These are phyloP conservation scores for Lentinus polychrous DNA, from an alignment of 1,284 basidiomycete species.

Conservation along the genomic window DNA sequence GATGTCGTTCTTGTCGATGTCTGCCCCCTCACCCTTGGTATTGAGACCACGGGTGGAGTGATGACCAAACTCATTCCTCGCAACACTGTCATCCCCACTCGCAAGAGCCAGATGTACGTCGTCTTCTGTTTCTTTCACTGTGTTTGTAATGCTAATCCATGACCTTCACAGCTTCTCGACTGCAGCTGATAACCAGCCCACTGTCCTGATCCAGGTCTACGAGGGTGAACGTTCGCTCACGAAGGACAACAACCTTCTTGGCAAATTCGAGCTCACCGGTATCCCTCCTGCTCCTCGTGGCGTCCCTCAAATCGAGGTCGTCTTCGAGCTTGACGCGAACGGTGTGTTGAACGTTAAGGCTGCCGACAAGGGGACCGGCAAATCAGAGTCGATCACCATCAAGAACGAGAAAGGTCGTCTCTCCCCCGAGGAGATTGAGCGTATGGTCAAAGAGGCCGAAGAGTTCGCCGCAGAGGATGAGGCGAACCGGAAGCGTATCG, in stretches of 20 bases:
- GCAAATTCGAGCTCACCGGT: conserved; percentile 90
- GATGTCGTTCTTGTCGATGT: conserved; percentile 96
- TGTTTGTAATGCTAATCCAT: not conserved
- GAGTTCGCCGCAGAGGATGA: conserved; percentile 86
- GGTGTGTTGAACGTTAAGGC: conserved; percentile 89
- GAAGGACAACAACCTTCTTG: conserved; percentile 97
- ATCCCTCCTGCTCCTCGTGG: conserved; percentile 95
- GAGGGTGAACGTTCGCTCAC: conserved; percentile 95
- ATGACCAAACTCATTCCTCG: conserved; percentile 96
- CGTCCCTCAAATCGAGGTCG: conserved; percentile 92
- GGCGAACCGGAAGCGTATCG: conserved; percentile 82
- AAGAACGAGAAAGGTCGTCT: conserved; percentile 85
- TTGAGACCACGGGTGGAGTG: conserved; percentile 97
- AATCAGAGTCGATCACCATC: conserved; percentile 84
- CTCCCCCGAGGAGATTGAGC: conserved; percentile 82
- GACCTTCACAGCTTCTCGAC: conserved; percentile 69
- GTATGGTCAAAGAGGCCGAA: conserved; percentile 91
- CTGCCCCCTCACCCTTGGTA: conserved; percentile 91
- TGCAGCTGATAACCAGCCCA: conserved; percentile 91
- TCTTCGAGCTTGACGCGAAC: conserved; percentile 89
- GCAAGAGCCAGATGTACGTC: conserved; percentile 87
- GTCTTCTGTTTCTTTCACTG: not conserved
- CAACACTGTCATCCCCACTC: conserved; percentile 97
- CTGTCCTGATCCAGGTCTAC: conserved; percentile 86
- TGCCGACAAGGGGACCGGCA: conserved; percentile 90